Evolutionary conservation across 495 filamentous ascomycete species (phyloP).

Genomic region (Neurospora africana): DNA sequence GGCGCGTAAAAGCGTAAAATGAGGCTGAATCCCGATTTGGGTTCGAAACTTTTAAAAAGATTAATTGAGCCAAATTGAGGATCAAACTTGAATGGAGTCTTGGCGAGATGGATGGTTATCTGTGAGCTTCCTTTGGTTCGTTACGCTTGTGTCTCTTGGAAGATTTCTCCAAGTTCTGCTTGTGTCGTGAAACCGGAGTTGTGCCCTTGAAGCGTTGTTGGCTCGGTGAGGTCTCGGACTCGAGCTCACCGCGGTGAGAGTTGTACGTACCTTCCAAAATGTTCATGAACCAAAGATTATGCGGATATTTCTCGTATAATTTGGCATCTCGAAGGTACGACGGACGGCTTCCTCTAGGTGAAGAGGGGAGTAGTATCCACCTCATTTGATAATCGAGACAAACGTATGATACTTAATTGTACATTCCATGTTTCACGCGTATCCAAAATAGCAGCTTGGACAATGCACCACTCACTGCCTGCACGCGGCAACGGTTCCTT

Average conservation of each 20-base stretch:
- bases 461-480: not conserved
- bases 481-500: not conserved
- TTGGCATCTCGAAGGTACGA: not conserved
- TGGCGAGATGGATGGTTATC: not conserved
- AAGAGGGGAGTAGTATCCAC: not conserved
- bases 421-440: not conserved
- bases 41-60: not conserved
- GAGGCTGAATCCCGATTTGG: not conserved
- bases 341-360: not conserved
- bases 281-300: not conserved
- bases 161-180: not conserved
- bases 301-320: not conserved
- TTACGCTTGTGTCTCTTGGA: not conserved
- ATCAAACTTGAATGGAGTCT: not conserved
- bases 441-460: not conserved
- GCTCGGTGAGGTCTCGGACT: not conserved
- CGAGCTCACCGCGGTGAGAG: not conserved
- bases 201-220: not conserved
- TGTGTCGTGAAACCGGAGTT: not conserved
- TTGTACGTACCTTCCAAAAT: not conserved
- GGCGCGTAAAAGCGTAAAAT: not conserved
- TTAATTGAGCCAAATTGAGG: not conserved
- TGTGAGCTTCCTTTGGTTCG: not conserved
- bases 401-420: not conserved
- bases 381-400: not conserved